These are phyloP conservation scores for Backusella luteola DNA, from an alignment of 192 early-diverging fungal species.

Conservation along the genomic window DNA sequence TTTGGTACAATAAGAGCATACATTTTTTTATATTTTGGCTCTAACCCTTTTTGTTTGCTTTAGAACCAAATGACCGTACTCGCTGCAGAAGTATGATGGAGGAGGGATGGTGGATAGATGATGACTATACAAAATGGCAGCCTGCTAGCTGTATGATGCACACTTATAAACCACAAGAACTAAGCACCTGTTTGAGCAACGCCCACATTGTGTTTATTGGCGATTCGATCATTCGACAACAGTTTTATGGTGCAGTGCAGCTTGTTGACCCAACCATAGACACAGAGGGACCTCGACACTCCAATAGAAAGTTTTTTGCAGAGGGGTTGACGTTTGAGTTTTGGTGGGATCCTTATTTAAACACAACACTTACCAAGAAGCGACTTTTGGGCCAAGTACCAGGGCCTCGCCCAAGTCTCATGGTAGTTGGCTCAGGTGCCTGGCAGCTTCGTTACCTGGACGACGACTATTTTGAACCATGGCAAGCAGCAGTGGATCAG, in stretches of 20 bases:
- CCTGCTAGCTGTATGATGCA: conserved; percentile 59
- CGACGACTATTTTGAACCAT: conserved; percentile 41
- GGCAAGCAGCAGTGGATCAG: conserved; percentile 42
- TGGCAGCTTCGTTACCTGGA: conserved; percentile 66
- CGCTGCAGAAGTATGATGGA: conserved; percentile 42
- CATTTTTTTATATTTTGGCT: neutral
- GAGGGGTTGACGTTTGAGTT: conserved; percentile 52
- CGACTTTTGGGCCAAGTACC: conserved; percentile 1
- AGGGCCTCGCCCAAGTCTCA: conserved; percentile 29
- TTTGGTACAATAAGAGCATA: neutral
- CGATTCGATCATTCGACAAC: conserved; percentile 64
- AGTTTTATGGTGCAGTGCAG: conserved; percentile 55
- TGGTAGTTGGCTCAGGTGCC: conserved; percentile 54
- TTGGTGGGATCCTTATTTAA: conserved; percentile 76
- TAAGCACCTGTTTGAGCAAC: conserved; percentile 45
- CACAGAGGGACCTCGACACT: conserved; percentile 35
- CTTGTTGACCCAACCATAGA: conserved; percentile 39
- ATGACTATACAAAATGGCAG: conserved; percentile 51
- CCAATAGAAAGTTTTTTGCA: conserved; percentile 38
- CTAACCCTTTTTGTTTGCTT: neutral
- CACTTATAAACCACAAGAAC: conserved; percentile 45
- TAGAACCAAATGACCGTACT: conserved; percentile 42
- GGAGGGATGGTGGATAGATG: conserved; percentile 55
- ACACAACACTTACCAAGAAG: conserved; percentile 38
- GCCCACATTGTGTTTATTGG: conserved; percentile 60